A percentile compares a stretch with the other conserved stretches of the same genome.
Conservation (phyloP, 2,329 filamentous ascomycete species). For the Aspergillus ochraceoroseus region DNA sequence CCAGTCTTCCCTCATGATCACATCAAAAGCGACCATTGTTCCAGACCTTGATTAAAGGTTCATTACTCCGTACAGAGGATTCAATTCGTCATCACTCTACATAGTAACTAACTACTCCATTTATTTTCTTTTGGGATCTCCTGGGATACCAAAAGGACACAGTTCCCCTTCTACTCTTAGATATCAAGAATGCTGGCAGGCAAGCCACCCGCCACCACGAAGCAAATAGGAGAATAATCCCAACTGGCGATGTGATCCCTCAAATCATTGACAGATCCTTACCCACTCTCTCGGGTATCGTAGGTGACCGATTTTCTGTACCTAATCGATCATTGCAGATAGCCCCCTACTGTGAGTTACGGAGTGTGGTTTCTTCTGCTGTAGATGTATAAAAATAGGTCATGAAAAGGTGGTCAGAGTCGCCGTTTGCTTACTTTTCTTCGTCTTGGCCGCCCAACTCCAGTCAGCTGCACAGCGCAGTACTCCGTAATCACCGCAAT, state of each 20-base stretch:
- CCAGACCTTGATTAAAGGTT: too few species aligned
- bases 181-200: neutral
- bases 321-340: too few species aligned
- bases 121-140: too few species aligned
- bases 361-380: too few species aligned
- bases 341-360: too few species aligned
- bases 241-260: conserved; percentile 16
- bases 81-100: too few species aligned
- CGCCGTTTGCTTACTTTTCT: conserved; percentile 7
- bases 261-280: conserved; percentile 18
- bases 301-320: neutral
- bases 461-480: conserved; percentile 15
- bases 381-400: too few species aligned
- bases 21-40: conserved; percentile 16
- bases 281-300: conserved; percentile 7
- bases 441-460: conserved; percentile 10
- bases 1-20: too few species aligned
- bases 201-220: conserved; percentile 18
- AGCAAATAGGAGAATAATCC: conserved; percentile 19
- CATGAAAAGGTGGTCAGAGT: neutral
- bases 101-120: too few species aligned
- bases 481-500: too few species aligned
- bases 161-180: too few species aligned
- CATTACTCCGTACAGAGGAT: conserved; percentile 1
- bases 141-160: too few species aligned